Base-by-base conservation (phyloP, 805 yeast genomes). In the Torulaspora quercuum region DNA sequence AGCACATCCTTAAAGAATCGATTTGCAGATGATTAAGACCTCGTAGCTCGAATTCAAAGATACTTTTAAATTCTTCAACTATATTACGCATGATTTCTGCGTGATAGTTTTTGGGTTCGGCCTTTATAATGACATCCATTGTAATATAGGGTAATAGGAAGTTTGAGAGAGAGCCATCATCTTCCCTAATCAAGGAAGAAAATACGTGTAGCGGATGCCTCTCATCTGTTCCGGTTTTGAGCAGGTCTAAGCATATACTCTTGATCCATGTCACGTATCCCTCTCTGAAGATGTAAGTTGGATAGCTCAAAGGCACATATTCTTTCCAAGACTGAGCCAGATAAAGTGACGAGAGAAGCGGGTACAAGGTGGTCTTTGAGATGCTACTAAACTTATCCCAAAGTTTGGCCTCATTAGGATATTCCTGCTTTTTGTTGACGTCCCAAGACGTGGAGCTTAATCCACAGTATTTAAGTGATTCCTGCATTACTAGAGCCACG, bases 401-500 rank as follows among this genome's bases (percentile, higher is more conserved):
- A 2, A 78, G 46, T 16, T 47, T 53, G 15, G 63, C 63, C 8
- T 61, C 58, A 10, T 54, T 45, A 7, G 58, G 56, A 31, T 49
- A 48, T 2, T 35, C 22, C 4, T 57, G 61, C 4, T 50, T 48
- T 6, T 42, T 38, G 13, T 48, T 45, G 2, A 61, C 33, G 33
- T 62, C 58, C 53, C 68, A 56, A 5, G 58, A 48, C 6, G 53
- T 44, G 1, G 64, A 50, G 33, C 65, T 64, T 14, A 79, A 59
- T 2, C 74, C 78, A 53, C 87, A 69, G 10, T 77, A 71, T 45
- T 78, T 78, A 34, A 92, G 62, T 32, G 81, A 79, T 45, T 87
- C 92, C 57, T 92, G 99, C 75, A 92, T 85, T 0, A 90, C 82
- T 58, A 76, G 82, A 0, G 96, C 95, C 22, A 88, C 70, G 53